Conservation (phyloP, 2,329 filamentous ascomycete genomes). For the Fusarium sp. region DNA sequence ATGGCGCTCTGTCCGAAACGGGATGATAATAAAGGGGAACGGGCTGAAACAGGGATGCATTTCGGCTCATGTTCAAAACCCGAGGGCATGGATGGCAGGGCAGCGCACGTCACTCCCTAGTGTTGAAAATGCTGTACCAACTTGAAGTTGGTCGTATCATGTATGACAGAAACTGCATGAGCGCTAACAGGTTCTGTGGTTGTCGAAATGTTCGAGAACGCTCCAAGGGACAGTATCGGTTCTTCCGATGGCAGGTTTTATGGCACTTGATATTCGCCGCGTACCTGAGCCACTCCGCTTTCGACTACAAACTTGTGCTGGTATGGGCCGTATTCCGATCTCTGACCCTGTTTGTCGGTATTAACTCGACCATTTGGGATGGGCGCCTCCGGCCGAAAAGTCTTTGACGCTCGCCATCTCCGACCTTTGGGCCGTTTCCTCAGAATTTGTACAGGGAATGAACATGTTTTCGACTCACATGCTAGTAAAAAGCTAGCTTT, state of each 20-base stretch:
- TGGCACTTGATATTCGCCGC: conserved; percentile 6
- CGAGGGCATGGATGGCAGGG: conserved; percentile 17
- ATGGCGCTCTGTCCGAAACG: conserved; percentile 15
- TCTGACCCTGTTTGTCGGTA: conserved; percentile 8
- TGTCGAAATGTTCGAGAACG: conserved; percentile 37
- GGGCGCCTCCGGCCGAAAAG: conserved; percentile 29
- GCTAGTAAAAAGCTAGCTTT: not conserved
- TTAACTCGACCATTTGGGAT: conserved; percentile 7
- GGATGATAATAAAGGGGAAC: conserved; percentile 31
- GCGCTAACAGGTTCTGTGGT: conserved; percentile 31
- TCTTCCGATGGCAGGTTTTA: conserved; percentile 12
- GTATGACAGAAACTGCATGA: conserved; percentile 33
- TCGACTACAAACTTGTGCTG: conserved; percentile 18
- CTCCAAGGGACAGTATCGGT: conserved; percentile 24
- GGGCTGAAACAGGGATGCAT: conserved; percentile 39
- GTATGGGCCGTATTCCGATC: conserved; percentile 23
- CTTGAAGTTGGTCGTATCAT: conserved; percentile 7
- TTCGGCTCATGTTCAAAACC: conserved; percentile 11
- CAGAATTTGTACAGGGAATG: conserved; percentile 5
- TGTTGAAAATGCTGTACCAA: not conserved
- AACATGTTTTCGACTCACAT: not conserved
- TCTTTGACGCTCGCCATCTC: conserved; percentile 9
- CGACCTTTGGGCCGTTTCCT: conserved; percentile 12
- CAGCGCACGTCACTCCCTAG: conserved; percentile 16
- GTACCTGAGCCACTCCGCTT: conserved; percentile 23